phyloP scores from a whole-genome alignment of 2,329 filamentous ascomycete species.

The Raffaelea ambrosiae region DNA sequence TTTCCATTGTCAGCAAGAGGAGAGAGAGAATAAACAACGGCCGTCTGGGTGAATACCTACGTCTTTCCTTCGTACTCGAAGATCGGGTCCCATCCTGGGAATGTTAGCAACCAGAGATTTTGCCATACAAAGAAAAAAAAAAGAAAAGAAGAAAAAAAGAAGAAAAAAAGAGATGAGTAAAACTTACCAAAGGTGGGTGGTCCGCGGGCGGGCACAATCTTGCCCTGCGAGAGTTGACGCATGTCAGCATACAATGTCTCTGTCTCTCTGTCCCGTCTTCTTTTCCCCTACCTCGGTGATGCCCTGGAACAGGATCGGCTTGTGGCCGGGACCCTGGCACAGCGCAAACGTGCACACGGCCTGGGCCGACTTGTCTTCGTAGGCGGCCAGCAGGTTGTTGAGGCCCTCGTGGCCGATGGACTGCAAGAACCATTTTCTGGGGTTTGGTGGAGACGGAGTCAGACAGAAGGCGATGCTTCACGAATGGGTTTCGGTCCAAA shows the following conservation, averaged over 20 bases:
- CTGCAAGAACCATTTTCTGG: constrained; percentile 88
- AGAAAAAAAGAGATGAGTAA: no score
- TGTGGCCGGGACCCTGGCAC: constrained; percentile 72
- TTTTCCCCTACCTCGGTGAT: constrained; percentile 72
- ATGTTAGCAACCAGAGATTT: not conserved
- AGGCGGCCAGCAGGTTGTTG: constrained; percentile 82
- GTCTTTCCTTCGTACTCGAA: constrained; percentile 92
- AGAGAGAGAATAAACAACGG: no score
- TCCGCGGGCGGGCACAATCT: constrained; percentile 77
- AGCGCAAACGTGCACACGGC: constrained; percentile 96
- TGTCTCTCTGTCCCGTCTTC: no score
- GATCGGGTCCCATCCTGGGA: constrained; percentile 83
- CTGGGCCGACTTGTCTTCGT: constrained; percentile 83
- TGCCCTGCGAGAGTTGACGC: constrained; percentile 38
- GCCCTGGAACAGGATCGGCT: constrained; percentile 86
- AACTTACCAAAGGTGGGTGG: constrained; percentile 70
- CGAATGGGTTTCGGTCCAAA: not conserved
- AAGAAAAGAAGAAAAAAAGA: no score
- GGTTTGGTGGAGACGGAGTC: not conserved
- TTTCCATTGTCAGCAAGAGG: constrained; percentile 4
- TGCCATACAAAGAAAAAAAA: not conserved
- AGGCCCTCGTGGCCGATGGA: constrained; percentile 74
- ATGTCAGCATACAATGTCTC: not conserved
- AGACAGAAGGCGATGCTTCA: no score
- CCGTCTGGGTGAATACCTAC: constrained; percentile 26